Evolutionary conservation across 2,329 filamentous ascomycete species (phyloP).

Genomic region (Neofusicoccum ribis): DNA sequence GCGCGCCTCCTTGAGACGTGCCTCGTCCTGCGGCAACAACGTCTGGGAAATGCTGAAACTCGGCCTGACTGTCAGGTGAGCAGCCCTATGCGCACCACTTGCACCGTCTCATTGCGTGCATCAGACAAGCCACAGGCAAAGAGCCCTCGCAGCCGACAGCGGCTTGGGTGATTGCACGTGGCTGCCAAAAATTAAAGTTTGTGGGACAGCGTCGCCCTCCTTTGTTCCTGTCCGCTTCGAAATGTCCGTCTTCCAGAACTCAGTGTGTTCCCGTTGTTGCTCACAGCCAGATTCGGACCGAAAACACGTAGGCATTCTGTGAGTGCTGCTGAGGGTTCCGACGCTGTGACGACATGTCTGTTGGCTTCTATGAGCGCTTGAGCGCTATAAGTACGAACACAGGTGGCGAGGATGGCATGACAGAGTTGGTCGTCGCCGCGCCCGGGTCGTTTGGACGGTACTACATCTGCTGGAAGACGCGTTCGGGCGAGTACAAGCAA

Average conservation of each 20-base stretch:
- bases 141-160: background rate
- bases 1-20: conserved; percentile 2
- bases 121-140: background rate
- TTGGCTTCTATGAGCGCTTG: conserved; percentile 34
- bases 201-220: background rate
- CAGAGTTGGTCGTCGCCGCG: conserved; percentile 40
- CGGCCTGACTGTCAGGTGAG: conserved; percentile 8
- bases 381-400: conserved; percentile 34
- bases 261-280: background rate
- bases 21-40: background rate
- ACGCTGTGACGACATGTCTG: conserved; percentile 21
- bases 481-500: conserved; percentile 36
- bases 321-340: background rate
- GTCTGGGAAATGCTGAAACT: background rate
- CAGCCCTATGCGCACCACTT: background rate
- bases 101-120: conserved; percentile 6
- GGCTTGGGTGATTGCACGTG: background rate
- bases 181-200: conserved; percentile 3
- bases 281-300: background rate
- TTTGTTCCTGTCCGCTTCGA: background rate
- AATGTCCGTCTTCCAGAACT: background rate
- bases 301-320: conserved; percentile 1
- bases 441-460: conserved; percentile 43
- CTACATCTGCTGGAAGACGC: conserved; percentile 42
- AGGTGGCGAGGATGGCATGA: conserved; percentile 35